Evolutionary conservation across 441 rosid genomes (phyloP), one percentile per base, ranked within the genome.

Genomic region (Bruguiera hainesii): DNA sequence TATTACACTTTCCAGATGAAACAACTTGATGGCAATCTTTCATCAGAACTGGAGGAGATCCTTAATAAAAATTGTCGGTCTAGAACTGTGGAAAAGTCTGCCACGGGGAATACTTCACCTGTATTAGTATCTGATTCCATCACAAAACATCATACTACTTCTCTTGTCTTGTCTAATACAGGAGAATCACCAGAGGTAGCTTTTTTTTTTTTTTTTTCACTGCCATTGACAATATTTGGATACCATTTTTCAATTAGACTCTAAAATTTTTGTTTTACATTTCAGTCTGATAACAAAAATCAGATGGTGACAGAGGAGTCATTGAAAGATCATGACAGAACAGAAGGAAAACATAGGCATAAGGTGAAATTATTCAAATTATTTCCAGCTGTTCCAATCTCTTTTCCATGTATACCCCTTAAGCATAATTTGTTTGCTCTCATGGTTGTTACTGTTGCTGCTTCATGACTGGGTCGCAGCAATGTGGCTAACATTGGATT

Each of bases 21-120:
- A 75, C 78, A 87, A 77, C 83, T 91, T 61, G 89, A 87, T 68
- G 85, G 74, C 64, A 75, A 83, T 75, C 86, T 89, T 71, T 88
- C 91, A 16, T 76, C 76, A 37, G 82, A 84, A 26, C 74, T 91
- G 16, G 92, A 87, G 56, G 96, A 89, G 75, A 72, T 81, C 69
- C 76, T 90, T 71, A 70, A 72, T 19, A 71, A 68, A 67, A 75
- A 74, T 65, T 51, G 67, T 60, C 60, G 63, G 64, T 65, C 68
- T 71, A 75, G 72, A 71, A 42, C 62, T 30, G 69, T 63, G 46
- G 61, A 50, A 48, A 73, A 76, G 33, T 72, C 63, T 51, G 68
- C 57, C 50, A 60, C 71, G 48, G 79, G 68, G 71, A 70, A 69
- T 68, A 72, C 16, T 61, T 52, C 28, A 21, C 63, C 70, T 20